A percentile compares a stretch with the other conserved stretches of the same genome.
Conservation (phyloP, 306 rosid species). For the Pyrus bretschneideri region DNA sequence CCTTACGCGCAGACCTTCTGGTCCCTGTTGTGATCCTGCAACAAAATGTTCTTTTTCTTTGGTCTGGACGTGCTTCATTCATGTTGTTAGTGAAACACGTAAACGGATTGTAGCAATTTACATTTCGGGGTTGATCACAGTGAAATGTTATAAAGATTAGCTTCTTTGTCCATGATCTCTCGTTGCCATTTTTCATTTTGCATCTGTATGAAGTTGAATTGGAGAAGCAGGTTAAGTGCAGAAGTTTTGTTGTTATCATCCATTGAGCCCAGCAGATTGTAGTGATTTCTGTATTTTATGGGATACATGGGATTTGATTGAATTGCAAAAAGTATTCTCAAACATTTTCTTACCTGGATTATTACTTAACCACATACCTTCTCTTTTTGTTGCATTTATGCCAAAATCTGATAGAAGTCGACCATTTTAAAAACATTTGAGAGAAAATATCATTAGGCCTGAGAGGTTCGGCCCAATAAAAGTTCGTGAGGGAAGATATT, state of each 20-base stretch:
- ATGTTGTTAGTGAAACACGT: slow-evolving; percentile 22
- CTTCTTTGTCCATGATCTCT: slow-evolving; percentile 23
- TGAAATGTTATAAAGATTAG: slow-evolving; percentile 21
- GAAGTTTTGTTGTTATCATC: slow-evolving; percentile 6
- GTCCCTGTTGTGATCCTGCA: slow-evolving; percentile 27
- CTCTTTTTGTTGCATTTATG: background rate
- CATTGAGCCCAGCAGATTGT: background rate
- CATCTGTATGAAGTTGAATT: slow-evolving; percentile 33
- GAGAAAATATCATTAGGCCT: too few relatives aligned
- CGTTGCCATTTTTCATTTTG: slow-evolving; percentile 1
- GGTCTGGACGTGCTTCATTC: slow-evolving; percentile 24
- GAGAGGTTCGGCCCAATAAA: too few relatives aligned
- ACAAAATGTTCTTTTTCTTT: slow-evolving; percentile 21
- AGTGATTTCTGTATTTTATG: background rate
- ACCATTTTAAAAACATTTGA: too few relatives aligned
- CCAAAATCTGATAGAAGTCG: too few relatives aligned
- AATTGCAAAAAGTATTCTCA: background rate
- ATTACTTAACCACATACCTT: background rate
- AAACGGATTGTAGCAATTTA: slow-evolving; percentile 34
- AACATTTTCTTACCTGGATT: background rate
- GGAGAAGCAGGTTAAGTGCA: slow-evolving; percentile 29
- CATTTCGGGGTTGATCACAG: slow-evolving; percentile 25
- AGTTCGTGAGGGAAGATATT: too few relatives aligned
- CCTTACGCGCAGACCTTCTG: slow-evolving; percentile 19
- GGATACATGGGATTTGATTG: background rate